Percentiles rank a stretch among this genome's conserved stretches.
Evolutionary conservation across 805 yeast genomes (phyloP).

Genomic region (Sugiyamaella boreocaroliniensis): DNA sequence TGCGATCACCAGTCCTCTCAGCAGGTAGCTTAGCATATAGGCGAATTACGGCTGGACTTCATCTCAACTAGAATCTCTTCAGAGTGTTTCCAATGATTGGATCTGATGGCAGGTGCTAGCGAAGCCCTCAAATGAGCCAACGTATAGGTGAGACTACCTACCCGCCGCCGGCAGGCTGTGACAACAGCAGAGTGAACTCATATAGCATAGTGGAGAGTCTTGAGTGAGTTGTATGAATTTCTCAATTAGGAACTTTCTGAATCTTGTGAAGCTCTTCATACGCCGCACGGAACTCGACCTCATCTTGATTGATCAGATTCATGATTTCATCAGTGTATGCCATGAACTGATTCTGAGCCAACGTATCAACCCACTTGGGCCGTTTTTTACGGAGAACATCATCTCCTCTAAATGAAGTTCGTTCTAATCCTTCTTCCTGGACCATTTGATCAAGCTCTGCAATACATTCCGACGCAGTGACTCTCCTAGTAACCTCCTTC

Average conservation of each 20-base stretch:
- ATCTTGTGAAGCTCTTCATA: conserved; percentile 14
- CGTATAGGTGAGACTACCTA: too few species aligned
- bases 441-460: conserved; percentile 21
- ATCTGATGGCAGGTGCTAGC: too few species aligned
- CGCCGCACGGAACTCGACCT: conserved; percentile 20
- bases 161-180: too few species aligned
- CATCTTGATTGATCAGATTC: conserved; percentile 21
- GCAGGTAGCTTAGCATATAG: too few species aligned
- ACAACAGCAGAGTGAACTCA: too few species aligned
- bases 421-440: conserved; percentile 13
- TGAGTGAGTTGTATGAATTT: too few species aligned
- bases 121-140: too few species aligned
- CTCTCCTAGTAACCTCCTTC: neutral
- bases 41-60: too few species aligned
- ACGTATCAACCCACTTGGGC: conserved; percentile 18
- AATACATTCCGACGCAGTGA: conserved; percentile 15
- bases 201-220: too few species aligned
- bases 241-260: neutral
- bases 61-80: too few species aligned
- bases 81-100: too few species aligned
- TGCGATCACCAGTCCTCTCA: too few species aligned
- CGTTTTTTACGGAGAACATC: conserved; percentile 1
- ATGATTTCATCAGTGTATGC: conserved; percentile 21
- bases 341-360: conserved; percentile 26
- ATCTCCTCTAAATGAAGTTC: neutral